Conservation (phyloP, 106 monocot species). For the Dioscorea alata region DNA sequence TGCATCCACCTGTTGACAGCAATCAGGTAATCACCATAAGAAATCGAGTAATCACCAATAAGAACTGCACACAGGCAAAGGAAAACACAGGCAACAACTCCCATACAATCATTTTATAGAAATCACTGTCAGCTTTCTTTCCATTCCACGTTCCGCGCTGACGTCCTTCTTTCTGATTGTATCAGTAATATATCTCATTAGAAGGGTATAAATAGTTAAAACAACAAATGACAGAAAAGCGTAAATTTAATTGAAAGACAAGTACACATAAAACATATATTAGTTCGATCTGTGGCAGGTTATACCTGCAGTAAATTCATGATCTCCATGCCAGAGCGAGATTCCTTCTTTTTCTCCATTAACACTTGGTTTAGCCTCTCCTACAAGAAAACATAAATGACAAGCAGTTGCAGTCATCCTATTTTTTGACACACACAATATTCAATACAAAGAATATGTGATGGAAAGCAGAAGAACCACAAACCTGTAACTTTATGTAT, state of each 20-base stretch:
- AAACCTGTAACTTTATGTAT: conserved; percentile 96
- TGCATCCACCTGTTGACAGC: conserved; percentile 67
- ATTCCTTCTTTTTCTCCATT: conserved; percentile 99
- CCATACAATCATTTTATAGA: conserved; percentile 94
- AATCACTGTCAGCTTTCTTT: conserved; percentile 96
- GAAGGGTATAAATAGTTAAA: background rate
- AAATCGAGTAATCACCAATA: background rate
- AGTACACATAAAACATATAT: background rate
- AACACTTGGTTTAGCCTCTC: conserved; percentile 96
- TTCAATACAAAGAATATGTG: background rate
- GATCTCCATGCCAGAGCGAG: conserved; percentile 94
- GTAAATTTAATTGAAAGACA: background rate
- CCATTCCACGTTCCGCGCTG: conserved; percentile 99
- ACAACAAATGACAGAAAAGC: background rate
- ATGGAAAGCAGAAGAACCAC: background rate
- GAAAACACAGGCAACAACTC: background rate
- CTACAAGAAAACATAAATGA: conserved; percentile 26
- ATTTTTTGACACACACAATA: background rate
- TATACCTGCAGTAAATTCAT: conserved; percentile 97
- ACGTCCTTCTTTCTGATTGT: conserved; percentile 92
- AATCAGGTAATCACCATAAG: background rate
- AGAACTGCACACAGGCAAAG: background rate
- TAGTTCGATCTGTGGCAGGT: background rate
- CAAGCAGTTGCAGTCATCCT: background rate
- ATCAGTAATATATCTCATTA: conserved; percentile 1